phyloP scores from a whole-genome alignment of 768 basidiomycete genomes.

The Lepiota brunneoincarnata region DNA sequence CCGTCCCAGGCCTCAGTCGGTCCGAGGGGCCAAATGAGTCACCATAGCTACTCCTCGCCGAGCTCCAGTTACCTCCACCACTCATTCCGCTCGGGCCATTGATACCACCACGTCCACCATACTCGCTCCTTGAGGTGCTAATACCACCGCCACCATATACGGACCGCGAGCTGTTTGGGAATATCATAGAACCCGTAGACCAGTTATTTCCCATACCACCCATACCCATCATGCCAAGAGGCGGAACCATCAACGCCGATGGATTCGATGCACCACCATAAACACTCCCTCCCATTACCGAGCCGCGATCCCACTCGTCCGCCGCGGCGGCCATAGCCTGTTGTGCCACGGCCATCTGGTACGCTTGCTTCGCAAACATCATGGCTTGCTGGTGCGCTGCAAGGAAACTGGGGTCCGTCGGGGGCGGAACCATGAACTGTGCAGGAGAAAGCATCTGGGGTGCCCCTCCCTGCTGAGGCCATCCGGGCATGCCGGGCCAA shows the following conservation, averaged over 20 bases:
- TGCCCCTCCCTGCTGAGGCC: constrained; percentile 18
- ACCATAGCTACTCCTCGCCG: constrained; percentile 69
- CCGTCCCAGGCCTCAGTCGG: constrained; percentile 6
- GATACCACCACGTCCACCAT: constrained; percentile 48
- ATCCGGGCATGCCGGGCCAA: constrained; percentile 25
- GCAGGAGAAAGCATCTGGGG: constrained; percentile 38
- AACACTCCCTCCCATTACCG: constrained; percentile 50
- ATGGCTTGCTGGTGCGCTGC: constrained; percentile 88
- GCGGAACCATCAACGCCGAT: constrained; percentile 20
- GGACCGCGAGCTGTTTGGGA: constrained; percentile 47
- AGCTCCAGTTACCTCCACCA: constrained; percentile 46
- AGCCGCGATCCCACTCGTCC: constrained; percentile 88
- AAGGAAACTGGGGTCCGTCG: constrained; percentile 55
- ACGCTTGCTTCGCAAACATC: constrained; percentile 83
- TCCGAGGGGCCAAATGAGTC: constrained; percentile 50
- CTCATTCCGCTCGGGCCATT: constrained; percentile 33
- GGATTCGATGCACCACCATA: constrained; percentile 34
- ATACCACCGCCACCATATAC: constrained; percentile 52
- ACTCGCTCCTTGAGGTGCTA: constrained; percentile 58
- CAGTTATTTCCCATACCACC: constrained; percentile 38
- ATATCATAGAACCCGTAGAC: constrained; percentile 45
- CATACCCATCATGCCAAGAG: constrained; percentile 32
- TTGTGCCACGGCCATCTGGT: constrained; percentile 87
- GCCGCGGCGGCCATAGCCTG: constrained; percentile 88
- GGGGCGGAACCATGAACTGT: constrained; percentile 43